These are phyloP conservation scores for Parietaria judaica DNA, from an alignment of 306 rosid genomes.

Conservation along the genomic window DNA sequence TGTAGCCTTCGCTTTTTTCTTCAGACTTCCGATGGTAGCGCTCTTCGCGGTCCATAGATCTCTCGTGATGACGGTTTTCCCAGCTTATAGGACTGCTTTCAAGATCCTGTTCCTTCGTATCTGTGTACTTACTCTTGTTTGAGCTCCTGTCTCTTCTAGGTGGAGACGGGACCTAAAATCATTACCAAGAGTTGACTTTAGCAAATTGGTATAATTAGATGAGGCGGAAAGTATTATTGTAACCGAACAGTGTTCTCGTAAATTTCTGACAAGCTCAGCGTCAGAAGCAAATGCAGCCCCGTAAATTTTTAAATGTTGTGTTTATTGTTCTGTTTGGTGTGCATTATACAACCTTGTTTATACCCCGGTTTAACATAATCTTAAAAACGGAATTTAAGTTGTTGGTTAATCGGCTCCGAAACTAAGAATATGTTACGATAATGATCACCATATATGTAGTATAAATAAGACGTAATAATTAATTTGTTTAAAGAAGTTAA, in stretches of 20 bases:
- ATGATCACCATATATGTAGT: neutral
- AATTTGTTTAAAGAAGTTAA: neutral
- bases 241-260: no score
- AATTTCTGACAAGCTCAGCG: neutral
- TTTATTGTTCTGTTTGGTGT: no score
- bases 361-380: no score
- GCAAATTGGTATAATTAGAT: neutral
- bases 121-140: slow-evolving; percentile 25
- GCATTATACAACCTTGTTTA: no score
- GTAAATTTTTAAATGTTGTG: neutral
- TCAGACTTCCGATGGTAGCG: slow-evolving; percentile 13
- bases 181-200: neutral
- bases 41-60: slow-evolving; percentile 32
- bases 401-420: neutral
- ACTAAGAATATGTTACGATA: neutral
- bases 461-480: neutral
- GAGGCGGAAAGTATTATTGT: neutral
- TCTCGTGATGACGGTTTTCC: slow-evolving; percentile 21
- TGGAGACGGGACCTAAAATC: slow-evolving; percentile 63
- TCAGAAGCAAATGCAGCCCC: neutral
- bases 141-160: slow-evolving; percentile 53
- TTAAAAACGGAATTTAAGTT: no score
- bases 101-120: slow-evolving; percentile 18
- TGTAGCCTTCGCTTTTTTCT: slow-evolving; percentile 21
- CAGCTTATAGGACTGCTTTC: slow-evolving; percentile 20